Percentiles rank a stretch among this genome's conserved stretches.
These are phyloP conservation scores for Nadsonia fulvescens DNA, from an alignment of 805 yeast genomes.

Conservation along the genomic window DNA sequence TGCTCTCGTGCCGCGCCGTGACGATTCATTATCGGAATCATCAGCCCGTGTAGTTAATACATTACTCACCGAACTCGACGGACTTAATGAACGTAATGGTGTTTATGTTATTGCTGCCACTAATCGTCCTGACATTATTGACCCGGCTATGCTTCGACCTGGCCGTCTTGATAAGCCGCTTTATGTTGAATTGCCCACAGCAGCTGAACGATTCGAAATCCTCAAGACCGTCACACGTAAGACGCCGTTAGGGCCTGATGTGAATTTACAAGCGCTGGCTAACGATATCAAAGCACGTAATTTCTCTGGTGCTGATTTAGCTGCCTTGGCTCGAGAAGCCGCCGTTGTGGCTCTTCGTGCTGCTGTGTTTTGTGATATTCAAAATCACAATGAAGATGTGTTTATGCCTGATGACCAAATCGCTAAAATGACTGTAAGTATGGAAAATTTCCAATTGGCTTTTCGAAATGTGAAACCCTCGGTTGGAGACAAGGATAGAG, in stretches of 20 bases:
- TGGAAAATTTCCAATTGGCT: slow-evolving; percentile 53
- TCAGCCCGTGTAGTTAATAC: slow-evolving; percentile 92
- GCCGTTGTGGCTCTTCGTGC: slow-evolving; percentile 67
- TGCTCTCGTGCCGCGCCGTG: slow-evolving; percentile 90
- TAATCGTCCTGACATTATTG: slow-evolving; percentile 94
- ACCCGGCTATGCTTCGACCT: slow-evolving; percentile 94
- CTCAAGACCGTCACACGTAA: slow-evolving; percentile 54
- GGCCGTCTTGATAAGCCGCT: slow-evolving; percentile 89
- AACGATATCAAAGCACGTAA: slow-evolving; percentile 67
- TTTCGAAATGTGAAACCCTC: slow-evolving; percentile 68
- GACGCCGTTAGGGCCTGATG: slow-evolving; percentile 52
- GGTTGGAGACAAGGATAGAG: slow-evolving; percentile 71
- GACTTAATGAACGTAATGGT: slow-evolving; percentile 80
- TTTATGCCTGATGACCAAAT: slow-evolving; percentile 14
- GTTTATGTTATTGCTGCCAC: slow-evolving; percentile 94
- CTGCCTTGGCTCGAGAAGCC: slow-evolving; percentile 86
- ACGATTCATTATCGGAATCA: slow-evolving; percentile 70
- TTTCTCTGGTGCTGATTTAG: slow-evolving; percentile 91
- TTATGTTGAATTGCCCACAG: slow-evolving; percentile 75
- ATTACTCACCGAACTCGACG: slow-evolving; percentile 83
- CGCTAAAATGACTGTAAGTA: slow-evolving; percentile 34
- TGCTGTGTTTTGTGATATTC: slow-evolving; percentile 30
- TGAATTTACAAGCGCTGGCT: slow-evolving; percentile 46
- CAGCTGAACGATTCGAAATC: slow-evolving; percentile 65
- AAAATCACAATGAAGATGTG: slow-evolving; percentile 22